These are phyloP conservation scores for Serendipita sp. DNA, from an alignment of 768 basidiomycete genomes.

Conservation along the genomic window DNA sequence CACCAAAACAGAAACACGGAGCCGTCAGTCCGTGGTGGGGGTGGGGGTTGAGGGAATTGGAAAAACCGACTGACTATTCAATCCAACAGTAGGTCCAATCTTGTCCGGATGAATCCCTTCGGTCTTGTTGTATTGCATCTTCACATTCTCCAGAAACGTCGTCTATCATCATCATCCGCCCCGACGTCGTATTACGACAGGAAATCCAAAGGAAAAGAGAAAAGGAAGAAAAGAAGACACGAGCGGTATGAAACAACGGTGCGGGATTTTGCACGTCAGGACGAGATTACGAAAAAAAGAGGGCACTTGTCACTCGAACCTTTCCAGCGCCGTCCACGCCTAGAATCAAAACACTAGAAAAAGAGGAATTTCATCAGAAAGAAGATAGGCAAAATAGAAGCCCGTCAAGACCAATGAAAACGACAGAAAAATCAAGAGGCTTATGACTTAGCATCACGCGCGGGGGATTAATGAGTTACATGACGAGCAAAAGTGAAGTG, in stretches of 20 bases:
- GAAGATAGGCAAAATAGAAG: neutral
- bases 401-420: conserved; percentile 17
- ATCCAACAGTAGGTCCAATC: conserved; percentile 92
- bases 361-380: neutral
- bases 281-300: no score
- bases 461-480: no score
- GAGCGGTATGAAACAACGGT: no score
- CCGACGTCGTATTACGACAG: no score
- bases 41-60: neutral
- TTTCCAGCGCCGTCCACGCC: conserved; percentile 78
- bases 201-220: no score
- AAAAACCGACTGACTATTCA: conserved; percentile 87
- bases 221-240: no score
- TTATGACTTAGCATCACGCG: no score
- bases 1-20: no score
- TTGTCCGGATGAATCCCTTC: conserved; percentile 84
- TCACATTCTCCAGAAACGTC: conserved; percentile 86
- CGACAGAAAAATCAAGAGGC: no score
- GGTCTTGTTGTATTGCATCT: conserved; percentile 74
- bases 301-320: conserved; percentile 33
- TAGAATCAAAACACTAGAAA: neutral
- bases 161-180: conserved; percentile 18
- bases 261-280: no score
- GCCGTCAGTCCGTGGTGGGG: no score
- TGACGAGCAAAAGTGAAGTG: neutral